Evolutionary conservation across 78 protist genomes (phyloP).

Genomic region (Anaeramoeba flamelloides): DNA sequence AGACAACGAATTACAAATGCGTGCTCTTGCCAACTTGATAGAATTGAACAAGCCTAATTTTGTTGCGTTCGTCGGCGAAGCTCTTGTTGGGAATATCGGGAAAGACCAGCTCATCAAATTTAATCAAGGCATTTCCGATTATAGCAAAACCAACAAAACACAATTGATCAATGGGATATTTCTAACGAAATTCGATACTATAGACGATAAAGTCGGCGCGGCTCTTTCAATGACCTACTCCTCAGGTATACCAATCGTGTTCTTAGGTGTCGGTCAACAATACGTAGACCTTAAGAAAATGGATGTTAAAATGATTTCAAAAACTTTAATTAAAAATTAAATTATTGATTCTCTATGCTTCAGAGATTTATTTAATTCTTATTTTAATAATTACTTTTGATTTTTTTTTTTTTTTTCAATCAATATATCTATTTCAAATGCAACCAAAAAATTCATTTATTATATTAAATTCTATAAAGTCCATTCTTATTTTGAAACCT

Average conservation of each 20-base stretch:
- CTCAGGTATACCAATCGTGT: constrained; percentile 86
- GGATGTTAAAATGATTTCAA: background rate
- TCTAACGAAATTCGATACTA: constrained; percentile 96
- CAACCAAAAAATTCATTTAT: too few species aligned
- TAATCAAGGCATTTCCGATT: constrained; percentile 25
- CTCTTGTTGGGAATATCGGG: constrained; percentile 96
- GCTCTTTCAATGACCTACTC: constrained; percentile 91
- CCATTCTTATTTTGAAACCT: too few species aligned
- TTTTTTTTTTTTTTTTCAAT: too few species aligned
- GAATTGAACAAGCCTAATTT: constrained; percentile 65
- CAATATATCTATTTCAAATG: too few species aligned
- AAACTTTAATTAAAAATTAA: background rate
- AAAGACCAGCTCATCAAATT: constrained; percentile 87
- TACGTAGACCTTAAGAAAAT: background rate
- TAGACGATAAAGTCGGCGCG: constrained; percentile 98
- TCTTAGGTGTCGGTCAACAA: constrained; percentile 90
- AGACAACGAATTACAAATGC: constrained; percentile 88
- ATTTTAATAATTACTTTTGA: too few species aligned
- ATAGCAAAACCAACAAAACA: constrained; percentile 4
- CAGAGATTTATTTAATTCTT: too few species aligned
- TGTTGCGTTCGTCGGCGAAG: constrained; percentile 97
- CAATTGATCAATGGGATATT: constrained; percentile 91
- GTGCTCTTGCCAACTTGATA: constrained; percentile 68
- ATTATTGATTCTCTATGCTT: too few species aligned
- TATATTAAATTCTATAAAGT: too few species aligned